phyloP scores from a whole-genome alignment of 2,329 filamentous ascomycete species.

The Diaporthe ampelina region DNA sequence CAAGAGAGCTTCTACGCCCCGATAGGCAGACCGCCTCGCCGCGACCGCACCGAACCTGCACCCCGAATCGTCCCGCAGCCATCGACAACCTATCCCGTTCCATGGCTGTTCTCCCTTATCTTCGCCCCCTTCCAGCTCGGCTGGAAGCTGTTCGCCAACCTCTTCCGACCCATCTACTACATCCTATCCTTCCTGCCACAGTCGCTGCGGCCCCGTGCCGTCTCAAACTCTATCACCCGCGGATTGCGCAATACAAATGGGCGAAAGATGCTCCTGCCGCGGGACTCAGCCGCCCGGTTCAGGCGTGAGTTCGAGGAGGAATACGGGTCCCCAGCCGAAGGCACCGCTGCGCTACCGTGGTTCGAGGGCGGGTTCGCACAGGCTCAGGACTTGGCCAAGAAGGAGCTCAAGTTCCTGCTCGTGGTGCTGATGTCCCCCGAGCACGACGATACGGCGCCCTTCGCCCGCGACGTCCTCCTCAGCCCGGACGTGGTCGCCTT shows the following conservation, averaged over 20 bases:
- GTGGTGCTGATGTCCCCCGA: constrained; percentile 91
- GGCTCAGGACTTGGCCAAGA: constrained; percentile 90
- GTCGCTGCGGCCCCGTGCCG: constrained; percentile 66
- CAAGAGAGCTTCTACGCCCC: constrained; percentile 67
- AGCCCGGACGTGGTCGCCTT: constrained; percentile 80
- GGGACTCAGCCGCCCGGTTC: constrained; percentile 90
- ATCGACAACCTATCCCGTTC: constrained; percentile 77
- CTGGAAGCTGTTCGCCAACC: constrained; percentile 77
- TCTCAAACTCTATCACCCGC: constrained; percentile 66
- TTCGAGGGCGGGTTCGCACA: constrained; percentile 92
- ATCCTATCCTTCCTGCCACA: constrained; percentile 86
- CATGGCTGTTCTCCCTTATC: constrained; percentile 82
- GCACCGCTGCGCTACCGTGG: constrained; percentile 76
- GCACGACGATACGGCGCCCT: constrained; percentile 90
- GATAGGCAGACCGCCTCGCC: constrained; percentile 49
- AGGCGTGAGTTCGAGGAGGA: constrained; percentile 96
- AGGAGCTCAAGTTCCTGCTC: constrained; percentile 91
- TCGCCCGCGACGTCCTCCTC: constrained; percentile 86
- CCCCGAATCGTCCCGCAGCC: constrained; percentile 87
- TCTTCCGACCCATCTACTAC: constrained; percentile 81
- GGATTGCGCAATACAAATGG: constrained; percentile 74
- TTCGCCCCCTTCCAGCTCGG: constrained; percentile 83
- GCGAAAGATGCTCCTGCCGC: constrained; percentile 82
- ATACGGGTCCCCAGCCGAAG: constrained; percentile 67
- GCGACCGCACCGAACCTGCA: constrained; percentile 72